These are phyloP conservation scores for Cladophialophora exuberans DNA, from an alignment of 2,329 filamentous ascomycete genomes.

Conservation along the genomic window DNA sequence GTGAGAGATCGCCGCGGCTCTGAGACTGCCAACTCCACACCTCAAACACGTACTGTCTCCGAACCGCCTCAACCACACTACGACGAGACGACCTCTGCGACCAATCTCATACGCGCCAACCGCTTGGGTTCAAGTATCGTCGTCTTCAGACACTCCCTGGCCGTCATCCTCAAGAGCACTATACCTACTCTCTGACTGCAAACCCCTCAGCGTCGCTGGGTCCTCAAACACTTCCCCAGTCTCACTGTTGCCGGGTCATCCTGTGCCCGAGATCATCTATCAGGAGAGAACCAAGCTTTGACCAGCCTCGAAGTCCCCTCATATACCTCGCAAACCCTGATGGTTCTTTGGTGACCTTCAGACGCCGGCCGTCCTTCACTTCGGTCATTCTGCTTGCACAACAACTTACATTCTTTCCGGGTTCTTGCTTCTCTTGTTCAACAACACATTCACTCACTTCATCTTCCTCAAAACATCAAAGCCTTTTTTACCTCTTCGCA, in stretches of 20 bases:
- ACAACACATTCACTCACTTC: constrained; percentile 3
- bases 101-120: constrained; percentile 31
- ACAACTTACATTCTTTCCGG: constrained; percentile 23
- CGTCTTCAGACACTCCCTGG: constrained; percentile 25
- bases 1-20: not conserved
- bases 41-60: constrained; percentile 31
- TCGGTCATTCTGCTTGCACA: constrained; percentile 16
- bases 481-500: constrained; percentile 15
- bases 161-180: constrained; percentile 16
- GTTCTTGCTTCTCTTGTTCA: constrained; percentile 13
- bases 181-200: constrained; percentile 21
- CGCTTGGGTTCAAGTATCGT: constrained; percentile 18
- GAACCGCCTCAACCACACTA: constrained; percentile 27
- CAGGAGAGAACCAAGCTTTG: constrained; percentile 10
- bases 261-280: constrained; percentile 25
- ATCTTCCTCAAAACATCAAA: constrained; percentile 5
- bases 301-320: constrained; percentile 15
- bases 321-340: constrained; percentile 26
- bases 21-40: constrained; percentile 19
- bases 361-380: constrained; percentile 23
- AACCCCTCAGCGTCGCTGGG: constrained; percentile 17
- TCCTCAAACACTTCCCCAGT: constrained; percentile 11
- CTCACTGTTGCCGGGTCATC: constrained; percentile 19
- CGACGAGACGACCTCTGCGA: constrained; percentile 26
- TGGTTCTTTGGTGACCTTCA: constrained; percentile 21